Evolutionary conservation across 2,329 filamentous ascomycete genomes (phyloP), one percentile per base, ranked within the genome.

Genomic region (Huntiella decipiens): DNA sequence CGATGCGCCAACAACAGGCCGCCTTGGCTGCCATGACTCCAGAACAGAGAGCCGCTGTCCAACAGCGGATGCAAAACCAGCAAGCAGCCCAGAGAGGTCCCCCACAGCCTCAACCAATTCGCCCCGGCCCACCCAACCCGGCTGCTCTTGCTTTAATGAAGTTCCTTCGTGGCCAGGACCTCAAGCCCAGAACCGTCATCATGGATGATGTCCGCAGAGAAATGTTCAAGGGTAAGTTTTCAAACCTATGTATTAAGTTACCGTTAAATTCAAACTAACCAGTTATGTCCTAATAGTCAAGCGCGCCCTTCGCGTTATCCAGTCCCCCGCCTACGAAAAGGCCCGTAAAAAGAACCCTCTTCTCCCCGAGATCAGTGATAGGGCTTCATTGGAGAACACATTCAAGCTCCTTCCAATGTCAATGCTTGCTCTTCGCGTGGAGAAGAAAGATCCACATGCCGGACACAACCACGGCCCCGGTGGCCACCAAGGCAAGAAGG

Each of bases 131-230:
- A 17, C 84, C 88, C 4, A 91, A 93, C 55, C 88, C 88, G 35
- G 77, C 86, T 56, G 87, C 86, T 15, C 65, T 96, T 39, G 86
- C 87, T 6, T 73, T 98, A 46, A 92, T 91, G 53, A 80, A 84
- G 57, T 98, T 93, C 64, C 66, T 98, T 50, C 77, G 78, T 54
- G 63, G 72, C 49, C 87, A 95, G 64, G 75, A 91, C 50, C 66
- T 98, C 53, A 98, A 98, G 71, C 71, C 74, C 13, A 73, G 91
- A 52, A 95, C 87, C 13, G 88, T 83, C 60, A 92, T 98, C 52
- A 73, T 96, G 53, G 87, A 95, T 53, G 91, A 91, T 56, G 87
- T 95, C 70, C 76, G 91, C 56, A 96, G 94, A 65, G 88, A 98
- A 53, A 92, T 98, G 83, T 96, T 98, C 64, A 82, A 80, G 71